A percentile compares a stretch with the other conserved stretches of the same genome.
phyloP scores from a whole-genome alignment of 208 protist genomes.

The Trichomonas tenax region DNA sequence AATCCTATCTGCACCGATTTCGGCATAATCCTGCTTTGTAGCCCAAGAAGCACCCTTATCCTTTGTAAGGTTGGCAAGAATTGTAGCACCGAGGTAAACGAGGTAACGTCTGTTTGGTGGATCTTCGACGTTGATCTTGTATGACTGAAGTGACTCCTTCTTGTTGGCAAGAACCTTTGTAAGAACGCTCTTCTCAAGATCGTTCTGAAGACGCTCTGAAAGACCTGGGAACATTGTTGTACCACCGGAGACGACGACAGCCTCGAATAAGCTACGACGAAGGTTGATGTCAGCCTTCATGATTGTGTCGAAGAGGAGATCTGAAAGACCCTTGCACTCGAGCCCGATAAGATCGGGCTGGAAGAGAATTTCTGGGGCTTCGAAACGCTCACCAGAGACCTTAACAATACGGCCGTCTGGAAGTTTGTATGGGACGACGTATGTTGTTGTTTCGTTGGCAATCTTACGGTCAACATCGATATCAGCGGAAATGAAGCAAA shows the following conservation, averaged over 20 bases:
- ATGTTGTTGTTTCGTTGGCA: conserved; percentile 31
- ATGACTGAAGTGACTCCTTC: neutral
- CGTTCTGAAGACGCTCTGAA: neutral
- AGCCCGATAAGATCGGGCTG: conserved; percentile 47
- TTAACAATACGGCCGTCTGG: conserved; percentile 50
- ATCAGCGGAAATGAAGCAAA: conserved; percentile 53
- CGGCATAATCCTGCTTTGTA: neutral
- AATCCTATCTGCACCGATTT: neutral
- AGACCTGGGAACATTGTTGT: conserved; percentile 7
- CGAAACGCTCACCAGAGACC: conserved; percentile 47
- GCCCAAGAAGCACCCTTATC: neutral
- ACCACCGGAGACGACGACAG: conserved; percentile 1
- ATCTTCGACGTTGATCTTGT: conserved; percentile 11
- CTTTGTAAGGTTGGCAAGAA: neutral
- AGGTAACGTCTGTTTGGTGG: conserved; percentile 3
- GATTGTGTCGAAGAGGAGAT: conserved; percentile 13
- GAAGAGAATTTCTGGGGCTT: conserved; percentile 60
- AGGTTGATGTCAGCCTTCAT: conserved; percentile 9
- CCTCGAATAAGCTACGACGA: neutral
- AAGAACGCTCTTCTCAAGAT: neutral
- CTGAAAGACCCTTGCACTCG: neutral
- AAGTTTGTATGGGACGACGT: conserved; percentile 54
- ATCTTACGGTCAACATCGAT: conserved; percentile 47
- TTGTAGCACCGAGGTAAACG: neutral
- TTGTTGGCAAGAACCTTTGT: neutral